These are phyloP conservation scores for Amphirosellinia nigrospora DNA, from an alignment of 495 filamentous ascomycete genomes.

Conservation along the genomic window DNA sequence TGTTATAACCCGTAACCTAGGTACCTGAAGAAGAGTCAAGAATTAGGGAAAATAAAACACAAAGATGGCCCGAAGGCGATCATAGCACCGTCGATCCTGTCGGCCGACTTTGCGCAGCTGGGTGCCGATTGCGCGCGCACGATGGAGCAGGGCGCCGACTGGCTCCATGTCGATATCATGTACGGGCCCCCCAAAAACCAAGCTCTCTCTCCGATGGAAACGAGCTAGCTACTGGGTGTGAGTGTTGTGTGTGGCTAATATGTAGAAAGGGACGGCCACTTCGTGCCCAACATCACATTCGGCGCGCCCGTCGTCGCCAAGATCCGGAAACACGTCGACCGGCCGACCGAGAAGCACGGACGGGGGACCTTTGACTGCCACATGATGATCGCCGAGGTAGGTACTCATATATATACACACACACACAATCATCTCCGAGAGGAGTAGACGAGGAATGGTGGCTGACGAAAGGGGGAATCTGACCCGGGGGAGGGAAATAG, in stretches of 20 bases:
- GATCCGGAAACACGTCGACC: slow-evolving; percentile 81
- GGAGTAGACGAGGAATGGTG: not conserved
- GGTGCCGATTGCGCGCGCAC: slow-evolving; percentile 82
- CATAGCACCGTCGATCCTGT: slow-evolving; percentile 95
- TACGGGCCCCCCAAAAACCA: slow-evolving; percentile 43
- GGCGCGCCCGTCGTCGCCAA: slow-evolving; percentile 91
- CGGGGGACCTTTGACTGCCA: slow-evolving; percentile 98
- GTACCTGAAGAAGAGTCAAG: not conserved
- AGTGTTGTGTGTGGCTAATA: no score
- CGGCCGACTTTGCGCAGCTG: slow-evolving; percentile 90
- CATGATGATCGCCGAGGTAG: slow-evolving; percentile 99
- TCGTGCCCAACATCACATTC: slow-evolving; percentile 98
- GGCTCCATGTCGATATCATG: slow-evolving; percentile 93
- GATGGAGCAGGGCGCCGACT: slow-evolving; percentile 84
- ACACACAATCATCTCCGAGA: not conserved
- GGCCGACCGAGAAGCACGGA: slow-evolving; percentile 57
- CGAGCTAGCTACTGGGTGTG: not conserved
- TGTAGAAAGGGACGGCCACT: slow-evolving; percentile 88
- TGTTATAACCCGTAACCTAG: not conserved
- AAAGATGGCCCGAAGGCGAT: slow-evolving; percentile 88
- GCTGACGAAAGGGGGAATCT: not conserved
- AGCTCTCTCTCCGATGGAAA: not conserved
- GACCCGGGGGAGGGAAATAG: slow-evolving; percentile 49
- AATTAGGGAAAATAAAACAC: not conserved
- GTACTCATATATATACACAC: not conserved